A percentile compares a stretch with the other conserved stretches of the same genome.
phyloP scores from a whole-genome alignment of 2,329 filamentous ascomycete genomes.

The Sporothrix brasiliensis region DNA sequence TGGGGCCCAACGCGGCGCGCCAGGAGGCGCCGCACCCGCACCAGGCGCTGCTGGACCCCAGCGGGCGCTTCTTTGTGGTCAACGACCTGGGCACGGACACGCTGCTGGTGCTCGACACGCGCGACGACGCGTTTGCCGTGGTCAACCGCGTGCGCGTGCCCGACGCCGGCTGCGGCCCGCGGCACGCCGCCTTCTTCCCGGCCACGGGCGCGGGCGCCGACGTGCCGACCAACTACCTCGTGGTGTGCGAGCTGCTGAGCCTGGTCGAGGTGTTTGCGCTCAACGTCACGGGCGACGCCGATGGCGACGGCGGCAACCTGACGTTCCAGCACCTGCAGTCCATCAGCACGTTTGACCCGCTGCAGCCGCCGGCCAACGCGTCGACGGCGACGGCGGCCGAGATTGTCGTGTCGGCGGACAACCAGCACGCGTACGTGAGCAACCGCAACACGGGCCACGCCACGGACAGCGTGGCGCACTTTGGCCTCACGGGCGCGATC shows the following conservation, averaged over 20 bases:
- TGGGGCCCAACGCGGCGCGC: conserved; percentile 43
- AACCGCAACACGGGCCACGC: conserved; percentile 52
- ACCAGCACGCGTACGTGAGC: conserved; percentile 53
- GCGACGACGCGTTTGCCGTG: conserved; percentile 47
- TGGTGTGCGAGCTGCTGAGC: conserved; percentile 54
- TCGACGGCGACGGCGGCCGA: conserved; percentile 51
- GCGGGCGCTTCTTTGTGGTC: conserved; percentile 53
- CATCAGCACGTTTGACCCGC: conserved; percentile 48
- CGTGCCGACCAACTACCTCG: conserved; percentile 50
- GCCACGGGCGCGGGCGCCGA: conserved; percentile 39
- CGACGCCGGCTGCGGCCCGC: conserved; percentile 51
- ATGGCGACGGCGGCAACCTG: conserved; percentile 35
- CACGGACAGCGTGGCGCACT: conserved; percentile 54
- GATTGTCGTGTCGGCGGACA: conserved; percentile 48
- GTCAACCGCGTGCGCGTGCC: conserved; percentile 43
- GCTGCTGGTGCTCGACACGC: conserved; percentile 52
- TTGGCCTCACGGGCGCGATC: conserved; percentile 43
- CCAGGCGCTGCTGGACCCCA: conserved; percentile 53
- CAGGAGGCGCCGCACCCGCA: conserved; percentile 50
- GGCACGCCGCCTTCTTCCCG: conserved; percentile 55
- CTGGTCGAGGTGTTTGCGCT: conserved; percentile 50
- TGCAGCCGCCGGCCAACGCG: conserved; percentile 43
- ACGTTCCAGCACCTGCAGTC: conserved; percentile 45
- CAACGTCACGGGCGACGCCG: conserved; percentile 44
- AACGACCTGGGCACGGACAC: conserved; percentile 55